Evolutionary conservation across 768 basidiomycete genomes (phyloP).

Genomic region (Lentinula lateritia): DNA sequence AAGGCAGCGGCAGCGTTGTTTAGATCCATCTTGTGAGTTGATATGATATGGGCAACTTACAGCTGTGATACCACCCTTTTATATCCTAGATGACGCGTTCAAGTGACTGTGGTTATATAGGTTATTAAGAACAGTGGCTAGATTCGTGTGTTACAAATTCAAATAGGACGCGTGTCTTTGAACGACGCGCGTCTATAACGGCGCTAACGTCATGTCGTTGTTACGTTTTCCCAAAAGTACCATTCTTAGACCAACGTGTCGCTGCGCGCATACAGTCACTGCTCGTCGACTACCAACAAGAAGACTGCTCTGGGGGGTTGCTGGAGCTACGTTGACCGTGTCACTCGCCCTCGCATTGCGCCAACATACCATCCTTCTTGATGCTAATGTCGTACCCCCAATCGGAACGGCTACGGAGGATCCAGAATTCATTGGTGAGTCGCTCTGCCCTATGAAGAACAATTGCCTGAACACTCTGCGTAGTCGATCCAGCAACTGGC

Average conservation of each 20-base stretch:
- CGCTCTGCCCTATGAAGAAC: not conserved
- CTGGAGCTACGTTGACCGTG: not conserved
- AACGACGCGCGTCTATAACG: not conserved
- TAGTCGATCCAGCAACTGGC: constrained; percentile 71
- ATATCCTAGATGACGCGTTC: constrained; percentile 10
- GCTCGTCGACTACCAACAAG: not conserved
- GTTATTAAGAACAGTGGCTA: not conserved
- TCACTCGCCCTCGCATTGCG: not conserved
- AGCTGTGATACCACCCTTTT: not conserved
- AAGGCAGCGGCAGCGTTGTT: constrained; percentile 10
- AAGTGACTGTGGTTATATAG: not conserved
- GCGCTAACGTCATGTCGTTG: not conserved
- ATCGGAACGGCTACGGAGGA: not conserved
- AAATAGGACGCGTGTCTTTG: not conserved
- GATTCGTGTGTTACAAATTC: not conserved
- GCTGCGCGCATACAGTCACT: not conserved
- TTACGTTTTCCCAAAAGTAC: not conserved
- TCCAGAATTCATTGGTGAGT: constrained; percentile 5
- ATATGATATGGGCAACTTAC: not conserved
- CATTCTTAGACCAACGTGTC: not conserved
- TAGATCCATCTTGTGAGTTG: not conserved
- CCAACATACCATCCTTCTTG: constrained; percentile 3
- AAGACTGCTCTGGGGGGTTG: not conserved
- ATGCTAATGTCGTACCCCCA: constrained; percentile 1
- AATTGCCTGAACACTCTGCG: not conserved